Base-by-base conservation (phyloP, 2,329 filamentous ascomycete genomes). In the Beauveria varroae region DNA sequence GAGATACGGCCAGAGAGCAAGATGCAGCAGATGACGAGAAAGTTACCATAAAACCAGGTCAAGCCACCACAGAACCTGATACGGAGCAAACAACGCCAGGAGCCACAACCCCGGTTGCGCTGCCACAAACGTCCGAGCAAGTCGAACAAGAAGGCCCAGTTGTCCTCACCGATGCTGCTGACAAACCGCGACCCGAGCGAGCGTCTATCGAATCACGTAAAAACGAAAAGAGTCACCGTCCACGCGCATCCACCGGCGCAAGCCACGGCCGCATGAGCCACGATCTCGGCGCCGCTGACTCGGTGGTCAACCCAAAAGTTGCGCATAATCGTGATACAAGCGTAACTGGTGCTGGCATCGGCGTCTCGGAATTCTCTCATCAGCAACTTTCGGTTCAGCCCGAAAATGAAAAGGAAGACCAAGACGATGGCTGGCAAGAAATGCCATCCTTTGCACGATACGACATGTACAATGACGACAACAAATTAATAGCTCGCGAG, bases 381-480 rank as follows among this genome's bases (percentile, higher is more conserved):
- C 92, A 97, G 74, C 86, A 88, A 65, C 76, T 92, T 54, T 82
- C 86, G 10, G 76, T 81, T 18, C 79, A 85, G 64, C 79, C 82
- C 46, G 77, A 84, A 14, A 75, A 81, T 14, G 77, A 82, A 51
- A 76, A 80, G 2, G 78, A 83, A 3, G 68, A 73, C 12, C 85
- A 85, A 6, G 89, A 89, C n/a, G 86, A 78, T 1, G 85, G 81
- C 57, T 99, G 95, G 95, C 91, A 97, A 76, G 84, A 86, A 3
- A 99, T 99, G 95, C 95, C 93, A 1, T 86, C 95, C 1, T 91
- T 93, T 69, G 95, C 93, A 8, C 88, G 89, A 43, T 96, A 95
- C 72, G 93, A 98, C 74, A 89, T 96, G 66, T 99, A 98, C 73
- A 91, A 99, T 71, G 95, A 99, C 69, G 88, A 96, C 72, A 90